phyloP scores from a whole-genome alignment of 2,329 filamentous ascomycete genomes.

The Xylariaceae sp. region DNA sequence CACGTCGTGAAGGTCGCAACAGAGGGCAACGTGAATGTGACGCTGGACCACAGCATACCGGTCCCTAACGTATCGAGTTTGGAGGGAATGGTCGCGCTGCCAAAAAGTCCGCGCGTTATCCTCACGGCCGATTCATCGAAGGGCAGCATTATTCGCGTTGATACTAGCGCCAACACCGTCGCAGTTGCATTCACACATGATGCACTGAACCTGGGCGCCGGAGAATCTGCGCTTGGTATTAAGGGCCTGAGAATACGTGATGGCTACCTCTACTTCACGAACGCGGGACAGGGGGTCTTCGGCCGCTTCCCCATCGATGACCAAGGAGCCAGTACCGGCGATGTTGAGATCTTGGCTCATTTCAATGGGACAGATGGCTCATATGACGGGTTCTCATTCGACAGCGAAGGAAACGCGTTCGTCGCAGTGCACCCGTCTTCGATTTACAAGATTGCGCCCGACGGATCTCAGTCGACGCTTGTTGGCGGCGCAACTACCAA shows the following conservation, averaged over 20 bases:
- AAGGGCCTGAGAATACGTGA: conserved; percentile 18
- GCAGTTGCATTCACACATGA: conserved; percentile 16
- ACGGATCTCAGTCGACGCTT: conserved; percentile 17
- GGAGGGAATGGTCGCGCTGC: conserved; percentile 21
- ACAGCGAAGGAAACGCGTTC: conserved; percentile 18
- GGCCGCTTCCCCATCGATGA: conserved; percentile 16
- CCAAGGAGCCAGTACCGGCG: conserved; percentile 13
- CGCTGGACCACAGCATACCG: conserved; percentile 13
- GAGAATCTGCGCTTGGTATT: conserved; percentile 13
- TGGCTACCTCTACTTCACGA: conserved; percentile 24
- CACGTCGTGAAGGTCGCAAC: conserved; percentile 18
- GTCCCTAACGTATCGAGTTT: conserved; percentile 16
- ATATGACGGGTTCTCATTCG: conserved; percentile 23
- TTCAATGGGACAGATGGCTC: not conserved
- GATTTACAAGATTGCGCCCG: conserved; percentile 19
- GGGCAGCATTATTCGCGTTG: conserved; percentile 19
- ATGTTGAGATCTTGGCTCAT: conserved; percentile 18
- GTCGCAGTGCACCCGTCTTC: conserved; percentile 20
- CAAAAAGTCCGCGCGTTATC: conserved; percentile 14
- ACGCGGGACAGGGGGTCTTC: conserved; percentile 18
- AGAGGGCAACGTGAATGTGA: conserved; percentile 12
- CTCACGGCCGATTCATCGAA: conserved; percentile 18
- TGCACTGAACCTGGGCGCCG: conserved; percentile 6
- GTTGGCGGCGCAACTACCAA: conserved; percentile 7
- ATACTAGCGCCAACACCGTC: conserved; percentile 12